Percentiles rank a stretch among this genome's conserved stretches.
Evolutionary conservation across 2,329 filamentous ascomycete genomes (phyloP).

Genomic region (Nigrospora oryzae): DNA sequence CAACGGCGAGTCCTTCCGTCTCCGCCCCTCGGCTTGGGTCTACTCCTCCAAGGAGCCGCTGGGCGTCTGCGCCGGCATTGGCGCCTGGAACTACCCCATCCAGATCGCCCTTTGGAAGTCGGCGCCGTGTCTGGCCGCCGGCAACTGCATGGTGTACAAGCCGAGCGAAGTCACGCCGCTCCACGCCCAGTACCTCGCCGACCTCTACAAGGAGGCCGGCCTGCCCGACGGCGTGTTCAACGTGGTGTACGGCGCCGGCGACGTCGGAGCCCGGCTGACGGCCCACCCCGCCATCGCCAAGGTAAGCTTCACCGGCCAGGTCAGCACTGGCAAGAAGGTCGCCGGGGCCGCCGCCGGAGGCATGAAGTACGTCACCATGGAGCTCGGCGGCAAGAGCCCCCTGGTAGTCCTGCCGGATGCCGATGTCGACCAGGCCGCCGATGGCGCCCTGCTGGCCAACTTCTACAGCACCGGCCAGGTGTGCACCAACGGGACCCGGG

Average conservation of each 20-base stretch:
- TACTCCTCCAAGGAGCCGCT: constrained; percentile 76
- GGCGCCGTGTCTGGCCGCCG: constrained; percentile 74
- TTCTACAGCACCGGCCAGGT: constrained; percentile 89
- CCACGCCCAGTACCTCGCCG: constrained; percentile 68
- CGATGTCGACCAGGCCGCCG: constrained; percentile 69
- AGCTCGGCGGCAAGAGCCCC: constrained; percentile 81
- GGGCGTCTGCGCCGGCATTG: constrained; percentile 79
- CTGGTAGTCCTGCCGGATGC: constrained; percentile 74
- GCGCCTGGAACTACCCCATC: constrained; percentile 88
- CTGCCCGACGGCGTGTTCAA: constrained; percentile 80
- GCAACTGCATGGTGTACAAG: constrained; percentile 89
- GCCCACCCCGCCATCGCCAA: constrained; percentile 68
- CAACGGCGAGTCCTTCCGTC: constrained; percentile 69
- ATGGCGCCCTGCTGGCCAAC: constrained; percentile 89
- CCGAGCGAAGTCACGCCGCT: constrained; percentile 80
- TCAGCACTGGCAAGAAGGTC: constrained; percentile 75
- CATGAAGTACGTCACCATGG: constrained; percentile 91
- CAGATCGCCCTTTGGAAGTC: constrained; percentile 90
- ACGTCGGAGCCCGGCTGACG: constrained; percentile 68
- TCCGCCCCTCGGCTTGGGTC: constrained; percentile 70
- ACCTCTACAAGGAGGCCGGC: constrained; percentile 71
- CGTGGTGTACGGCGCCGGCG: constrained; percentile 72
- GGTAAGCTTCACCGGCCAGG: constrained; percentile 85
- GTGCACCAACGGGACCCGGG: constrained; percentile 85
- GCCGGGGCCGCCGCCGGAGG: constrained; percentile 64